Evolutionary conservation across 371 early-diverging fungal genomes (phyloP).

Genomic region (Lichtheimia ramosa): DNA sequence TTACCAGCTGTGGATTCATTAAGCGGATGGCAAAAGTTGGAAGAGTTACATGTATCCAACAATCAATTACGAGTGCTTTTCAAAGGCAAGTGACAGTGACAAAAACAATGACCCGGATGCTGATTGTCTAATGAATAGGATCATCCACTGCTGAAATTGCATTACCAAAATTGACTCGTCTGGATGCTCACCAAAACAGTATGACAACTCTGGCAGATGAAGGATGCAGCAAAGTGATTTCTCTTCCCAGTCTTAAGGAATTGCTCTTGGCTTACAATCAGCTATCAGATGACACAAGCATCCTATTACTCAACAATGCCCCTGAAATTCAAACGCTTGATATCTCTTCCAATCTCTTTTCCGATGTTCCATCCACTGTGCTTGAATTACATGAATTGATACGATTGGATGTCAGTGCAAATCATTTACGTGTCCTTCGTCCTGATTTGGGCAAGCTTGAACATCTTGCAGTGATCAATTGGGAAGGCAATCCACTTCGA

Average conservation of each 20-base stretch:
- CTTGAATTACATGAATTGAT: constrained; percentile 39
- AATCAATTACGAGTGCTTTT: constrained; percentile 40
- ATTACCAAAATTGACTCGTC: constrained; percentile 45
- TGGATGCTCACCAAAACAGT: constrained; percentile 62
- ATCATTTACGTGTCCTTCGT: constrained; percentile 54
- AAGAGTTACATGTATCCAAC: constrained; percentile 50
- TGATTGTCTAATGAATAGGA: not conserved
- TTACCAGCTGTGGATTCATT: constrained; percentile 41
- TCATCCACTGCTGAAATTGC: not conserved
- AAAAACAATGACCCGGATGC: too few species aligned
- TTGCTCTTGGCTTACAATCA: constrained; percentile 55
- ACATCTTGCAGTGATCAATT: constrained; percentile 47
- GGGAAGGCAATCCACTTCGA: constrained; percentile 62
- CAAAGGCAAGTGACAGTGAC: constrained; percentile 16
- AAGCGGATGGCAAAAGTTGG: constrained; percentile 38
- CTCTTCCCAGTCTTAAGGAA: constrained; percentile 57
- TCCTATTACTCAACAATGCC: constrained; percentile 18
- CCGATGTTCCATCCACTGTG: constrained; percentile 50
- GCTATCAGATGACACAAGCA: constrained; percentile 18
- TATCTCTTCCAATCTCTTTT: constrained; percentile 61
- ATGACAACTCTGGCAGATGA: constrained; percentile 28
- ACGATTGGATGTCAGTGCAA: constrained; percentile 67
- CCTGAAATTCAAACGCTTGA: constrained; percentile 64
- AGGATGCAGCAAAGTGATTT: constrained; percentile 12
- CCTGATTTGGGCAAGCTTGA: constrained; percentile 55